Conservation (phyloP, 352 stramenopile genomes). For the Globisporangium apiculatum region DNA sequence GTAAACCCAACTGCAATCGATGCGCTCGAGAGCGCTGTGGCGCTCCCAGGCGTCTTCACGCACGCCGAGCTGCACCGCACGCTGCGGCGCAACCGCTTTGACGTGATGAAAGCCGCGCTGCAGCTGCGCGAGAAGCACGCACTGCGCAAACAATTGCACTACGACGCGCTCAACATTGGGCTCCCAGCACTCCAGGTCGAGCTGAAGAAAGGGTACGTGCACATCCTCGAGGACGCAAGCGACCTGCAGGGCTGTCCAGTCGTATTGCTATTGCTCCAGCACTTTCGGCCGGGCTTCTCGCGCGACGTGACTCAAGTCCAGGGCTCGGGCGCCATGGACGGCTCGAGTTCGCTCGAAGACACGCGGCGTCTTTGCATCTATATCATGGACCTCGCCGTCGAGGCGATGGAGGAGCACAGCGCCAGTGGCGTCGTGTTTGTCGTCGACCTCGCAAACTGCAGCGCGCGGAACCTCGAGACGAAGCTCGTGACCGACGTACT, state of each 20-base stretch:
- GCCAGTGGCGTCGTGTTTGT: slow-evolving; percentile 63
- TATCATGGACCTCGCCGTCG: slow-evolving; percentile 66
- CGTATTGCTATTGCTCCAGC: slow-evolving; percentile 49
- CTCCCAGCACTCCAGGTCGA: slow-evolving; percentile 52
- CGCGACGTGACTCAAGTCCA: slow-evolving; percentile 54
- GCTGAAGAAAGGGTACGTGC: slow-evolving; percentile 69
- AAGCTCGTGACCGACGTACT: slow-evolving; percentile 63
- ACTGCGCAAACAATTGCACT: slow-evolving; percentile 35
- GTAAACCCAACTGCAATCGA: slow-evolving; percentile 43
- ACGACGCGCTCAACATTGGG: slow-evolving; percentile 57
- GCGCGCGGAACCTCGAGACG: slow-evolving; percentile 41
- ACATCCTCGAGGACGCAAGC: slow-evolving; percentile 50
- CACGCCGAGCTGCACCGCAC: slow-evolving; percentile 44
- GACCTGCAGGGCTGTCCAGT: slow-evolving; percentile 46
- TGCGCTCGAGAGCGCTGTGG: slow-evolving; percentile 59
- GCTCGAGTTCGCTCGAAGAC: slow-evolving; percentile 60
- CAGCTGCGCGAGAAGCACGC: slow-evolving; percentile 65
- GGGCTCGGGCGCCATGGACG: slow-evolving; percentile 39
- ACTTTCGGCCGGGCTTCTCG: slow-evolving; percentile 59
- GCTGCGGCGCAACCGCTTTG: slow-evolving; percentile 47
- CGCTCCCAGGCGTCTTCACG: slow-evolving; percentile 53
- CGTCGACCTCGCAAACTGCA: slow-evolving; percentile 48
- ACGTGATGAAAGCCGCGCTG: slow-evolving; percentile 65
- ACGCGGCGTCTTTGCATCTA: slow-evolving; percentile 63
- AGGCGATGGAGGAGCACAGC: slow-evolving; percentile 61